phyloP scores from a whole-genome alignment of 2,329 filamentous ascomycete species.

The Claviceps fusiformis region DNA sequence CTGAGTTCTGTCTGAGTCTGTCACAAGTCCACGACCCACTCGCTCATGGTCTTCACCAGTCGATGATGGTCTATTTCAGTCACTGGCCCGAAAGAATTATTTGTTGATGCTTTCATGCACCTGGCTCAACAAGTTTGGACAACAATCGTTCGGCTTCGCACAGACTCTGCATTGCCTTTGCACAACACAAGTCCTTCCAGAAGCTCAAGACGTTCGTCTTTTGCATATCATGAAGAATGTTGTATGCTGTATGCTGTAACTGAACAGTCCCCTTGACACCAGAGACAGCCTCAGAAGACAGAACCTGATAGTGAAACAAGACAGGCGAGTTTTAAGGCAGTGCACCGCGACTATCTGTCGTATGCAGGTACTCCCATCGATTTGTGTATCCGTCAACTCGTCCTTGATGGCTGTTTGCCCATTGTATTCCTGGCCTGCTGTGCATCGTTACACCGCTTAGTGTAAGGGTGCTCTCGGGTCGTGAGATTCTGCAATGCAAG shows the following conservation, averaged over 20 bases:
- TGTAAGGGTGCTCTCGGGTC: not conserved
- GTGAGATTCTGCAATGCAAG: not conserved
- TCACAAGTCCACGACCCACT: not conserved
- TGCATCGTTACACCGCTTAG: slow-evolving; percentile 1
- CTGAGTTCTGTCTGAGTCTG: not conserved
- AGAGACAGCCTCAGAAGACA: not conserved
- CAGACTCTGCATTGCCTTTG: not conserved
- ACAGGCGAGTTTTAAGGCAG: not conserved
- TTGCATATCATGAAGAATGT: not conserved
- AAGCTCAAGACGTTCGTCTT: not conserved
- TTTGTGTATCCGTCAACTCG: not conserved
- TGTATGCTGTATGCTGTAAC: not conserved
- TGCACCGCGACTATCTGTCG: not conserved
- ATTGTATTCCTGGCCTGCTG: not conserved
- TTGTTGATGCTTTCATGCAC: too few relatives aligned
- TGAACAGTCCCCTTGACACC: not conserved
- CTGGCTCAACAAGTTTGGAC: too few relatives aligned
- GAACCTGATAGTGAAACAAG: not conserved
- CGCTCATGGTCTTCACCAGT: not conserved
- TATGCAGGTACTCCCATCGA: not conserved
- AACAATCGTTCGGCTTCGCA: not conserved
- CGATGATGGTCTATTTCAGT: not conserved
- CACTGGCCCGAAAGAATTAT: not conserved
- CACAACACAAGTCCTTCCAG: not conserved
- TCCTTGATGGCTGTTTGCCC: not conserved